Evolutionary conservation across 2,329 filamentous ascomycete genomes (phyloP).

Genomic region (Hypoxylon sp.): DNA sequence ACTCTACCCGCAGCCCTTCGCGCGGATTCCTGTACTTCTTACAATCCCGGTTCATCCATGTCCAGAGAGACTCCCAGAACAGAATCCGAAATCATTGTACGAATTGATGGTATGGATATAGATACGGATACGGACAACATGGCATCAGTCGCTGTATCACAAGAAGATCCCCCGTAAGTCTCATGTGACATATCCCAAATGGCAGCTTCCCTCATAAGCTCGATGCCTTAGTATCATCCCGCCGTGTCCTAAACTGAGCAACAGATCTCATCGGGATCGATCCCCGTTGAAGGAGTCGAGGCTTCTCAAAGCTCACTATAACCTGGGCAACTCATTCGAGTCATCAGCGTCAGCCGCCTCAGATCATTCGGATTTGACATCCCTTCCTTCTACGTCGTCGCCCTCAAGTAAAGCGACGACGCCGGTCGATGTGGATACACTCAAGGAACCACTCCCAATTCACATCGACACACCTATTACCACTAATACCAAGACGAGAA

Average conservation of each 20-base stretch:
- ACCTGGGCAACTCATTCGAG: slow-evolving; percentile 60
- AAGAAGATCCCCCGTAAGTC: slow-evolving; percentile 50
- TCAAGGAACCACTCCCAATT: slow-evolving; percentile 50
- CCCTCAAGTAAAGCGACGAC: slow-evolving; percentile 76
- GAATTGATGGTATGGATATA: slow-evolving; percentile 52
- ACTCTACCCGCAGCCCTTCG: slow-evolving; percentile 46
- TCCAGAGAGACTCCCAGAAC: slow-evolving; percentile 50
- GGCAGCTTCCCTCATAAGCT: slow-evolving; percentile 17
- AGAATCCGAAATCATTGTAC: slow-evolving; percentile 54
- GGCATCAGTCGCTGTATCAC: slow-evolving; percentile 41
- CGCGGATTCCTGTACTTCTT: slow-evolving; percentile 45
- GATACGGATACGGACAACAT: slow-evolving; percentile 43
- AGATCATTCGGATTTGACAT: slow-evolving; percentile 70
- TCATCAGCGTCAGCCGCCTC: slow-evolving; percentile 69
- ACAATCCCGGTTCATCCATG: slow-evolving; percentile 40
- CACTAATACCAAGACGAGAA: slow-evolving; percentile 42
- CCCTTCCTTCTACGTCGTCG: slow-evolving; percentile 63
- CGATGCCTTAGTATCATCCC: slow-evolving; percentile 10
- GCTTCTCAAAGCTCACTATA: slow-evolving; percentile 45
- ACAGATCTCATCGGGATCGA: slow-evolving; percentile 47
- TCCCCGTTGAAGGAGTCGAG: slow-evolving; percentile 54
- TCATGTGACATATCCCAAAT: slow-evolving; percentile 35
- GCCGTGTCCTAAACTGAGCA: slow-evolving; percentile 45
- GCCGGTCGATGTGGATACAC: slow-evolving; percentile 65
- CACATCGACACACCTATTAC: slow-evolving; percentile 36